Base-by-base conservation (phyloP, 768 basidiomycete species). In the Suillus bovinus region DNA sequence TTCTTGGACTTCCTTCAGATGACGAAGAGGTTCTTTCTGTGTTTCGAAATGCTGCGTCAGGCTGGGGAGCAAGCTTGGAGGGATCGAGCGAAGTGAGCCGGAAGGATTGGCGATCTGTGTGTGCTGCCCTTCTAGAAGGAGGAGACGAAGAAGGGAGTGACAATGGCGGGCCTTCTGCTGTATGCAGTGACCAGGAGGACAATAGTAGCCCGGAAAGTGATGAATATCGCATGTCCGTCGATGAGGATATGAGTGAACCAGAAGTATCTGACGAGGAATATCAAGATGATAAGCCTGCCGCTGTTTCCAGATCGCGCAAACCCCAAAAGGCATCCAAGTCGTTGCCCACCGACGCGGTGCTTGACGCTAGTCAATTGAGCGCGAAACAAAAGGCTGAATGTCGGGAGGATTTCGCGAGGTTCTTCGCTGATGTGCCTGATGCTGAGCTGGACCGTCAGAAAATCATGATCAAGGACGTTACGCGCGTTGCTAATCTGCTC, bases 91-190 rank as follows among this genome's bases (percentile, higher is more conserved):
- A 75, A 49, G 82, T 94, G 29, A 84, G 80, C 66, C 77, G 80
- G 55, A 85, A 86, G 33, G 92, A 93, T 70, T 94, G 90, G 89
- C 83, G 89, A 41, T 82, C 90, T 14, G 89, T 94, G 5, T 94
- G 92, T 70, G 86, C 88, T 11, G 88, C 88, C 5, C 76, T 94
- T 14, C 78, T 94, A 5, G 88, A 86, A 62, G 76, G 75, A 50
- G 74, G 70, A 24, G 67, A 71, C 17, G 22, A 3, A 3, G 74
- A 72, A 24, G 75, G 72, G 42, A 71, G 67, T 39, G 64, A 55
- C 31, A 67, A 60, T 53, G 66, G 63, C 57, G 34, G 58, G 27
- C 59, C 20, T 31, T 46, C 34, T 16, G 64, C 27, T 24, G 67
- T 20, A 22, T 24, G n/a, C 34, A 61, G 61, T 55, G 57, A 55